Evolutionary conservation across 805 yeast genomes (phyloP), one percentile per base, ranked within the genome.

Genomic region (Candida odintsovae): DNA sequence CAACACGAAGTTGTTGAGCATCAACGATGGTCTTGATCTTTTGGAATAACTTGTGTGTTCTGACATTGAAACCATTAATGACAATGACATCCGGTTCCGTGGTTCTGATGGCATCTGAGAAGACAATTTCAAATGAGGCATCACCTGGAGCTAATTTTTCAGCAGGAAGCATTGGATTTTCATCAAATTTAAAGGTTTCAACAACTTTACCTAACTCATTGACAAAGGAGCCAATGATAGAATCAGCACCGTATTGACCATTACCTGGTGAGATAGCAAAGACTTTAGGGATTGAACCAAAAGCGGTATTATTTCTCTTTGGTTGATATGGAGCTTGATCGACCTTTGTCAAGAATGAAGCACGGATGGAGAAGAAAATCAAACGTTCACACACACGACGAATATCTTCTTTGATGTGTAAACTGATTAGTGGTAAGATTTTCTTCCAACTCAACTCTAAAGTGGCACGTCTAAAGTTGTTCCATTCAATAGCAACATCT

Each of bases 271-370:
- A 78, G 26, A 94, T 58, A 0, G 96, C 81, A 52, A 94, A 70
- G 0, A 89, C 92, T 51, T 86, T 82, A 19, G 99, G 96, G 44
- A 81, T 74, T 5, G 95, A 86, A 40, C 97, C 96, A 48, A 77
- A 74, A 39, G 80, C 86, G 53, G 75, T 83, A 6, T 86, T 84
- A n/a, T 47, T 48, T 42, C 50, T 47, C 40, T 77, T 75, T 6
- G 98, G 96, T 55, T 86, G 82, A 65, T 71, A 90, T 28, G 99
- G 97, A 2, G 98, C 96, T 69, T 90, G 98, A 63, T 92, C 94
- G 31, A 94, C 73, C 57, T 82, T 84, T 20, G 77, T 73, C 62
- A 79, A 70, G 58, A 92, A 85, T 25, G 76, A 71, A 38, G 76
- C 74, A 54, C 98, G 82, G 31, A 92, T 79, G 48, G 83, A 82